Conservation (phyloP, 2,329 filamentous ascomycete species). For the Ophiostoma sp. region DNA sequence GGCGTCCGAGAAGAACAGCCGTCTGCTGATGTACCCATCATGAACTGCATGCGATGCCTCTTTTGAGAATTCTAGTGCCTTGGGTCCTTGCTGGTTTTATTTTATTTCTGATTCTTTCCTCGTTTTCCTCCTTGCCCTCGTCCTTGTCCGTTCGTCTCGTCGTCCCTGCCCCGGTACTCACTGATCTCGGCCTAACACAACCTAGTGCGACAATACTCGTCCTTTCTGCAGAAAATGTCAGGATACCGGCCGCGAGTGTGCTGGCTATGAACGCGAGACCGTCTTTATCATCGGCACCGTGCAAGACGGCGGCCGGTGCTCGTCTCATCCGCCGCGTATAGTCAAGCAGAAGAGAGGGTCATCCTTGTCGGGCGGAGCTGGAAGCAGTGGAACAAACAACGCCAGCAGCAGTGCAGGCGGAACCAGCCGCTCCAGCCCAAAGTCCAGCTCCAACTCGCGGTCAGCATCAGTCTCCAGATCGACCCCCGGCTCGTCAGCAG, state of each 20-base stretch:
- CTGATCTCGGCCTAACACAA: neutral
- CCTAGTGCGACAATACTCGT: slow-evolving; percentile 56
- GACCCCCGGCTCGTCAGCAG: slow-evolving; percentile 15
- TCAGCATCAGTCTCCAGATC: slow-evolving; percentile 5
- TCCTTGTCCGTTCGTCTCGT: too few species aligned
- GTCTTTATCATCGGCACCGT: slow-evolving; percentile 60
- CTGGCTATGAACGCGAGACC: slow-evolving; percentile 57
- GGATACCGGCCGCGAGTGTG: slow-evolving; percentile 51
- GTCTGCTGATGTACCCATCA: too few species aligned
- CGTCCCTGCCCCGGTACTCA: too few species aligned
- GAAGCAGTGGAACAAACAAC: slow-evolving; percentile 16
- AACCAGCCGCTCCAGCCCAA: slow-evolving; percentile 11
- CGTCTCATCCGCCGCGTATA: slow-evolving; percentile 50
- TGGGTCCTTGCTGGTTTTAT: too few species aligned
- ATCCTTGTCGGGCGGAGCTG: slow-evolving; percentile 14
- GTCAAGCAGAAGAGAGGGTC: slow-evolving; percentile 36
- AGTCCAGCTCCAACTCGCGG: slow-evolving; percentile 10
- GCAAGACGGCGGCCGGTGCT: slow-evolving; percentile 50
- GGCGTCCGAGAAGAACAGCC: too few species aligned
- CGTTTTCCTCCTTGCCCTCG: neutral
- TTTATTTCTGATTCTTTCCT: slow-evolving; percentile 11
- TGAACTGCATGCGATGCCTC: neutral
- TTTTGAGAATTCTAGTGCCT: neutral
- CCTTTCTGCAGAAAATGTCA: slow-evolving; percentile 57
- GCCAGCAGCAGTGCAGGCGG: slow-evolving; percentile 8